phyloP scores from a whole-genome alignment of 2,329 filamentous ascomycete genomes.

The Cytospora mali region DNA sequence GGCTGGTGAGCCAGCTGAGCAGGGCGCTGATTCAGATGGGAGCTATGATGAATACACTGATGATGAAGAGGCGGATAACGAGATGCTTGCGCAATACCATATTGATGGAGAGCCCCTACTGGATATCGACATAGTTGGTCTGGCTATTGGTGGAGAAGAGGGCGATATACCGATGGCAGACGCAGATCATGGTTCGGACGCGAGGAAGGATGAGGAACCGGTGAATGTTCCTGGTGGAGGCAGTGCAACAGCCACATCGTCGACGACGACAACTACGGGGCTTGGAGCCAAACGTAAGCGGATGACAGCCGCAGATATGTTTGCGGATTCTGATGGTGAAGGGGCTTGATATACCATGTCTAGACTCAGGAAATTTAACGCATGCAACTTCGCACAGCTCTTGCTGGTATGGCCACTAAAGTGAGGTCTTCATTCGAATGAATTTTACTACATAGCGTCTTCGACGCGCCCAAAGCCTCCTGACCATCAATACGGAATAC shows the following conservation, averaged over 20 bases:
- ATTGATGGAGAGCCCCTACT: slow-evolving; percentile 47
- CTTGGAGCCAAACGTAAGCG: slow-evolving; percentile 53
- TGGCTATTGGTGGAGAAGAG: slow-evolving; percentile 41
- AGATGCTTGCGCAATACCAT: slow-evolving; percentile 50
- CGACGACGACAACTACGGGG: slow-evolving; percentile 25
- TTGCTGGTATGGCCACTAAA: too few relatives aligned
- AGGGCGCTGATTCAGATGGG: slow-evolving; percentile 31
- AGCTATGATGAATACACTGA: slow-evolving; percentile 40
- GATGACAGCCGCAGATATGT: slow-evolving; percentile 83
- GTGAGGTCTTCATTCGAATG: too few relatives aligned
- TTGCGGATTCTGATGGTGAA: slow-evolving; percentile 69
- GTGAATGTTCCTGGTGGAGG: slow-evolving; percentile 31
- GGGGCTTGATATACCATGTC: slow-evolving; percentile 29
- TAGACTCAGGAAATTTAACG: neutral
- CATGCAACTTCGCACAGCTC: neutral
- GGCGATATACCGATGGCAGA: slow-evolving; percentile 22
- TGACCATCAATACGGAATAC: too few relatives aligned
- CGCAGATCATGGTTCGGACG: slow-evolving; percentile 23
- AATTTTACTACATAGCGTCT: too few relatives aligned
- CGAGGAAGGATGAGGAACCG: slow-evolving; percentile 31
- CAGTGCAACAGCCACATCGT: slow-evolving; percentile 34
- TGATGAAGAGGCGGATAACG: slow-evolving; percentile 54
- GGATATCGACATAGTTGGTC: slow-evolving; percentile 52
- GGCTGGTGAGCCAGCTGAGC: slow-evolving; percentile 18
- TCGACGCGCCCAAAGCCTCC: too few relatives aligned